phyloP scores from a whole-genome alignment of 2,329 filamentous ascomycete species.

The Fusarium transvaalense region DNA sequence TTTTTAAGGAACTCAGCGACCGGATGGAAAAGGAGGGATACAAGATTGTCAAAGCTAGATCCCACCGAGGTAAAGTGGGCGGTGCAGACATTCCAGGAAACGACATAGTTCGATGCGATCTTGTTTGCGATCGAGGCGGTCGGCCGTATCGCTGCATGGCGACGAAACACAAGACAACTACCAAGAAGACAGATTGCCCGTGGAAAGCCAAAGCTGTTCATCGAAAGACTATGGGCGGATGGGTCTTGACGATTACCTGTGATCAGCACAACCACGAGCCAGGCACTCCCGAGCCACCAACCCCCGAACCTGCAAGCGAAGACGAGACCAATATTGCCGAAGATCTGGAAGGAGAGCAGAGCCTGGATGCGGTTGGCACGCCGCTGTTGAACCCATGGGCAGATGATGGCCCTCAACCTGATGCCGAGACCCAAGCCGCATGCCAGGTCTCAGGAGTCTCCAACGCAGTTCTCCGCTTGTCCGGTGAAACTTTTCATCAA shows the following conservation, averaged over 20 bases:
- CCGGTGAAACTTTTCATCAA: conserved; percentile 59
- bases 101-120: conserved; percentile 59
- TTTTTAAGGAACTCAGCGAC: conserved; percentile 56
- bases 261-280: conserved; percentile 61
- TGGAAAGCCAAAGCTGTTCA: conserved; percentile 62
- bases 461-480: conserved; percentile 55
- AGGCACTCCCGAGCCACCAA: conserved; percentile 58
- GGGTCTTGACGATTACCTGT: conserved; percentile 60
- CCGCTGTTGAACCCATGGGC: conserved; percentile 31
- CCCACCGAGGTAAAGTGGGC: conserved; percentile 57
- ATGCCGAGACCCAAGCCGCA: conserved; percentile 55
- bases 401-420: conserved; percentile 51
- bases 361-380: conserved; percentile 19
- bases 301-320: conserved; percentile 52
- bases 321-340: conserved; percentile 52
- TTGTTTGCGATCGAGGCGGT: conserved; percentile 61
- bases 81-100: conserved; percentile 58
- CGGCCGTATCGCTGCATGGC: conserved; percentile 59
- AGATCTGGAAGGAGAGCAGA: conserved; percentile 42
- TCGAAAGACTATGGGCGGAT: conserved; percentile 58
- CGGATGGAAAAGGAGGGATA: conserved; percentile 60
- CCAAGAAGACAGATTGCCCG: conserved; percentile 61
- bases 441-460: conserved; percentile 58
- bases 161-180: conserved; percentile 60
- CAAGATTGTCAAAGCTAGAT: conserved; percentile 61